These are phyloP conservation scores for Neofusicoccum ribis DNA, from an alignment of 2,329 filamentous ascomycete genomes.

Conservation along the genomic window DNA sequence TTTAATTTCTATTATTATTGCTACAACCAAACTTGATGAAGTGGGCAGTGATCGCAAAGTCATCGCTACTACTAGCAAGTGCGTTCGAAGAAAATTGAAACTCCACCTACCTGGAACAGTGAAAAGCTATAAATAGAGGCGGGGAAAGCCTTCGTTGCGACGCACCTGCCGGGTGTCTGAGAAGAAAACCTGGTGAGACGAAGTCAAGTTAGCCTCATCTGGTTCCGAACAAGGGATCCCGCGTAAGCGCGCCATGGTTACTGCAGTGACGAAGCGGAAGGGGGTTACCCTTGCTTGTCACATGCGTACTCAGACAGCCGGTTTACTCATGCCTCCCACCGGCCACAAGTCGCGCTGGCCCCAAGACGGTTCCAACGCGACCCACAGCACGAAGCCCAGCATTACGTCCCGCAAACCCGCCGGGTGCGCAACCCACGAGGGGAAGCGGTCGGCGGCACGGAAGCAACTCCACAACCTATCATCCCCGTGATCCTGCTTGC, in stretches of 20 bases:
- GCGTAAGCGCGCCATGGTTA: not conserved
- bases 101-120: not conserved
- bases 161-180: not conserved
- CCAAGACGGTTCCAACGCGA: constrained; percentile 42
- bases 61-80: not conserved
- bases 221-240: not conserved
- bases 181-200: not conserved
- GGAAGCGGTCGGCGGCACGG: constrained; percentile 27
- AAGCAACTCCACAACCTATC: constrained; percentile 73
- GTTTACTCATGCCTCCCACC: constrained; percentile 68
- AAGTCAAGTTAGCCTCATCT: not conserved
- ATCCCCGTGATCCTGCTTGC: constrained; percentile 52
- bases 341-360: constrained; percentile 51
- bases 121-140: not conserved
- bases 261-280: not conserved
- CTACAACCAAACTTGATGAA: not conserved
- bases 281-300: not conserved
- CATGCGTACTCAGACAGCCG: constrained; percentile 62
- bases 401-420: constrained; percentile 34
- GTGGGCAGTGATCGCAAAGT: not conserved
- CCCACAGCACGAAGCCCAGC: constrained; percentile 57
- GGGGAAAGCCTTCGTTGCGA: not conserved
- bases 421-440: constrained; percentile 39
- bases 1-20: constrained; percentile 2
- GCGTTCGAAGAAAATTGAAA: not conserved